Base-by-base conservation (phyloP, 2,329 filamentous ascomycete genomes). In the Cephalotrichum gorgonifer region DNA sequence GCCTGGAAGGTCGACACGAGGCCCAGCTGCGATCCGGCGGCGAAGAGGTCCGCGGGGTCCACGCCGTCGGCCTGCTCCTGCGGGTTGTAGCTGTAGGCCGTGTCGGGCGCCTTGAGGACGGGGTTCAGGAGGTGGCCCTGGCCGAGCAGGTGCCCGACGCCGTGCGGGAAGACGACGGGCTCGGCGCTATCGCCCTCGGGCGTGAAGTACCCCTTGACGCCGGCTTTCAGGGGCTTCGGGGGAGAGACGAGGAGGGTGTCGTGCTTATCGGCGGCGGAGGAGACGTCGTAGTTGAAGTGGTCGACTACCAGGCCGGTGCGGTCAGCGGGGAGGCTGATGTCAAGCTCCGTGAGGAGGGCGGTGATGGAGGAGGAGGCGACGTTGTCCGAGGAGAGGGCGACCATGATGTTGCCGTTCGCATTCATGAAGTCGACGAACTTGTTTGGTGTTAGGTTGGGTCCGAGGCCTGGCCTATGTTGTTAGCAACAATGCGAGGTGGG, bases 71-170 rank as follows among this genome's bases (percentile, higher is more conserved):
- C 65, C 60, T 95, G 86, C 54, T 96, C 89, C 74, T 94, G 94
- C 49, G 88, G 84, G 68, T 93, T 91, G 76, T 95, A 95, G 66
- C 81, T 87, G 73, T 98, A 98, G 53, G 90, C 86, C 9, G 89
- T 95, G 56, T 75, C 71, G 20, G 88, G 85, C 43, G 89, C 91
- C 58, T 84, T 83, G 51, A 98, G 70, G 56, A 98, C 78, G 15
- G 93, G 88, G 17, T 84, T 77, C 49, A 97, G 73, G 20, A 95
- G 78, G 47, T 86, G 79, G 58, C 85, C 78, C 55, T 84, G 77
- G 56, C 91, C 90, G 44, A 98, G 77, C 47, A 79, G 76, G 66
- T 96, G 91, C 58, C 87, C 90, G 50, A 89, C 79, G 47, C 83
- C 81, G 57, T 78, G 81, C 20, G 91, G 90, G 57, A 96, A 79